These are phyloP conservation scores for Pythium aphanidermatum DNA, from an alignment of 352 stramenopile genomes.

Conservation along the genomic window DNA sequence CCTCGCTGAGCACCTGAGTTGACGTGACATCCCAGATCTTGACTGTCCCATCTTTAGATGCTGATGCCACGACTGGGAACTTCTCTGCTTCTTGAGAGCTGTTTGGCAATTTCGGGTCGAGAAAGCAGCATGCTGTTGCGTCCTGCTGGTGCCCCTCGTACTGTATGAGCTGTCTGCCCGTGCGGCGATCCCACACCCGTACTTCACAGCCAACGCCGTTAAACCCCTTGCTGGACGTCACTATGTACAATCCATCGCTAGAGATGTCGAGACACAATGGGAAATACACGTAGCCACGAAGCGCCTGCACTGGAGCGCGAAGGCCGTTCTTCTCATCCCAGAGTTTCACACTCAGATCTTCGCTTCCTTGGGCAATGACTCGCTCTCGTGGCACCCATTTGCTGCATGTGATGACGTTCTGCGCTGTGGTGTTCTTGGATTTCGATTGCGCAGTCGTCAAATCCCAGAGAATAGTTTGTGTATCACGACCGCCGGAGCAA, in stretches of 20 bases:
- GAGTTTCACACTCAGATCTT: slow-evolving; percentile 75
- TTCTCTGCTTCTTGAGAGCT: no score
- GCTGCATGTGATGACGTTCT: slow-evolving; percentile 84
- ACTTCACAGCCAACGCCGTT: slow-evolving; percentile 74
- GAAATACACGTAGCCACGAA: slow-evolving; percentile 79
- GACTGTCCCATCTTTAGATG: slow-evolving; percentile 75
- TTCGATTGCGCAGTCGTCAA: slow-evolving; percentile 37
- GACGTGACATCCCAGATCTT: slow-evolving; percentile 54
- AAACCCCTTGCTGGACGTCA: slow-evolving; percentile 85
- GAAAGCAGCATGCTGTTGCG: slow-evolving; percentile 64
- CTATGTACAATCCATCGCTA: slow-evolving; percentile 42
- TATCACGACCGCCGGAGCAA: slow-evolving; percentile 78
- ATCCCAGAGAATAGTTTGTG: slow-evolving; percentile 78
- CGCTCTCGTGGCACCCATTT: slow-evolving; percentile 63
- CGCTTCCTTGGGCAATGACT: slow-evolving; percentile 67
- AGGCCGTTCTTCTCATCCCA: slow-evolving; percentile 64
- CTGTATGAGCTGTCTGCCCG: slow-evolving; percentile 44
- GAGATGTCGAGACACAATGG: slow-evolving; percentile 58
- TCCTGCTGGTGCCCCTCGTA: slow-evolving; percentile 71
- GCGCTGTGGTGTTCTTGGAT: slow-evolving; percentile 59
- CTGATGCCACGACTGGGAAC: no score
- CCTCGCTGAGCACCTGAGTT: slow-evolving; percentile 30
- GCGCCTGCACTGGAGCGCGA: slow-evolving; percentile 39
- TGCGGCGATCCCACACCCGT: slow-evolving; percentile 77
- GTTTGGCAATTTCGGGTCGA: no score